Percentiles rank a stretch among this genome's conserved stretches.
Conservation (phyloP, 1,284 basidiomycete species). For the Athelia sp. region DNA sequence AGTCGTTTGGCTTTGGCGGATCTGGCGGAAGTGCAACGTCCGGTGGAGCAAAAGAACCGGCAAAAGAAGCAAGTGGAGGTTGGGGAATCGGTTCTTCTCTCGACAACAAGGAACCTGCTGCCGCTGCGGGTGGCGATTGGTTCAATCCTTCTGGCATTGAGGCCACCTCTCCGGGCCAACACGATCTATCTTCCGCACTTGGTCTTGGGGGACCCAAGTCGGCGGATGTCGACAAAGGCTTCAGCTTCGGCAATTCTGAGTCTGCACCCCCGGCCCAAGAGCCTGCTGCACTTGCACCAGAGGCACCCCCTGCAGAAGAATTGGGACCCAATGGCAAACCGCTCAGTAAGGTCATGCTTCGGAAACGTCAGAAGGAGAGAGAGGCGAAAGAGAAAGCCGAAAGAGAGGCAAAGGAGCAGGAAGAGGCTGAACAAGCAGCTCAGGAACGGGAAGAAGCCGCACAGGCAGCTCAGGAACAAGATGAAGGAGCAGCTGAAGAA, state of each 20-base stretch:
- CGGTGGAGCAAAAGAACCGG: background rate
- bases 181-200: background rate
- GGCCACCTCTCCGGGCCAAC: background rate
- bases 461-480: slow-evolving; percentile 10
- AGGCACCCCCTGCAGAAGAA: background rate
- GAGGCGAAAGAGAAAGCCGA: slow-evolving; percentile 7
- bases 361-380: slow-evolving; percentile 6
- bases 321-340: background rate
- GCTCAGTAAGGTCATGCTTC: slow-evolving; percentile 2
- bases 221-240: background rate
- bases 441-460: slow-evolving; percentile 13
- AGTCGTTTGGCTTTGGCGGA: background rate
- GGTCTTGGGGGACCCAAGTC: background rate
- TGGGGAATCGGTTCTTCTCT: background rate
- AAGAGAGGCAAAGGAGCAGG: slow-evolving; percentile 11
- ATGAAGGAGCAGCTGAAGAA: slow-evolving; percentile 9
- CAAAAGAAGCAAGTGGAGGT: background rate
- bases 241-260: too few species aligned
- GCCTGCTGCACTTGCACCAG: background rate
- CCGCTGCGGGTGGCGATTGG: background rate
- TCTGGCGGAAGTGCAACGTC: background rate
- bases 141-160: too few species aligned
- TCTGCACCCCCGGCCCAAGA: background rate
- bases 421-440: slow-evolving; percentile 10
- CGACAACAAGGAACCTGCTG: background rate